Evolutionary conservation across 2,329 filamentous ascomycete genomes (phyloP).

Genomic region (Colletotrichum theobromicola): DNA sequence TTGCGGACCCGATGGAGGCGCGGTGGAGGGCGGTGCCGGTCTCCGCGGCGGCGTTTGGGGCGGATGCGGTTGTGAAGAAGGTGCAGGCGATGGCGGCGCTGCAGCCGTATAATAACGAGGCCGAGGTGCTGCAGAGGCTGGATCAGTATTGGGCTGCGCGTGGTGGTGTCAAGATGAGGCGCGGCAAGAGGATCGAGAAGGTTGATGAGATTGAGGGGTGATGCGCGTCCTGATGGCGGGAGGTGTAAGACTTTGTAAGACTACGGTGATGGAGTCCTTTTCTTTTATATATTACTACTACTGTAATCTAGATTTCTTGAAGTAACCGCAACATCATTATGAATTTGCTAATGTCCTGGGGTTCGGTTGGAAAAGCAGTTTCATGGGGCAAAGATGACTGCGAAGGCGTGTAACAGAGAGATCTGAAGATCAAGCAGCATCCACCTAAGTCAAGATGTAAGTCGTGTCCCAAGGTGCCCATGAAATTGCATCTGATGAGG

Average conservation of each 20-base stretch:
- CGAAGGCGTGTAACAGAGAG: no score
- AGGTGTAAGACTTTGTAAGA: neutral
- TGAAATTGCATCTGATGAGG: no score
- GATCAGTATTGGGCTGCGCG: neutral
- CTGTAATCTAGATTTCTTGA: neutral
- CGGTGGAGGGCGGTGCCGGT: conserved; percentile 31
- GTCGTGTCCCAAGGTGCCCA: no score
- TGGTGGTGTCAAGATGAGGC: conserved; percentile 25
- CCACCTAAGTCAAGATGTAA: no score
- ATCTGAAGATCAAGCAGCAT: no score
- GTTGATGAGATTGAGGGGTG: neutral
- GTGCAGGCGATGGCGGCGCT: conserved; percentile 13
- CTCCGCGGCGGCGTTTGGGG: neutral
- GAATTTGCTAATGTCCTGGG: neutral
- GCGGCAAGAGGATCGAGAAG: neutral
- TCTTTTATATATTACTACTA: neutral
- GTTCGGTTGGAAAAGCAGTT: no score
- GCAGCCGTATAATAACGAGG: conserved; percentile 12
- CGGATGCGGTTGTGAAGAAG: neutral
- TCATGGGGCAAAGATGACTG: no score
- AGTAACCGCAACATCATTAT: accelerated
- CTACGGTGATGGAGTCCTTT: accelerated
- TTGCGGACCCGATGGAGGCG: conserved; percentile 41
- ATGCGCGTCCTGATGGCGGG: neutral
- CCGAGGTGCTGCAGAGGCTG: neutral